phyloP scores from a whole-genome alignment of 1,284 basidiomycete species.

The Laetiporus sulphureus region DNA sequence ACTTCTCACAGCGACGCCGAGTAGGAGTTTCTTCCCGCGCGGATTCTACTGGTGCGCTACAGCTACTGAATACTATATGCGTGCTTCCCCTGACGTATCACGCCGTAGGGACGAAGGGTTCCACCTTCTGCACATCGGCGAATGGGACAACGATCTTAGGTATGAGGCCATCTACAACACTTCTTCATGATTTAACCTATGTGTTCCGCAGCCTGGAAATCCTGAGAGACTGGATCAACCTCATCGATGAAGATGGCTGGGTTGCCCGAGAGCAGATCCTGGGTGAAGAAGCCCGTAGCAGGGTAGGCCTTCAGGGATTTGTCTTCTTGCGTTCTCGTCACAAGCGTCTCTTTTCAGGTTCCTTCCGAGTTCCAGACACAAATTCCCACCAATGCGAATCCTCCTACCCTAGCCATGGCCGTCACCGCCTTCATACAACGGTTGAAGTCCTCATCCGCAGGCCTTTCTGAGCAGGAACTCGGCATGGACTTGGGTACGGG shows the following conservation, averaged over 20 bases:
- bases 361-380: constrained; percentile 88
- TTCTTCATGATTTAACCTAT: background rate
- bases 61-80: no score
- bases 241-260: constrained; percentile 93
- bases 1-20: constrained; percentile 89
- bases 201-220: constrained; percentile 65
- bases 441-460: constrained; percentile 41
- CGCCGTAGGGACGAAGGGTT: constrained; percentile 86
- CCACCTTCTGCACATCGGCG: constrained; percentile 84
- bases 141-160: constrained; percentile 91
- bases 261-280: constrained; percentile 93
- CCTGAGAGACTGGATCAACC: constrained; percentile 80
- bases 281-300: constrained; percentile 91
- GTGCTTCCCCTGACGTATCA: constrained; percentile 1
- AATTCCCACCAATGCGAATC: constrained; percentile 90
- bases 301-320: constrained; percentile 45
- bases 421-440: constrained; percentile 83
- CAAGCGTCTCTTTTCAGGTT: no score
- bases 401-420: constrained; percentile 89
- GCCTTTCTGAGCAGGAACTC: constrained; percentile 52
- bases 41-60: constrained; percentile 99
- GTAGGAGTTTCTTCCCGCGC: constrained; percentile 91
- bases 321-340: no score
- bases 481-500: constrained; percentile 47
- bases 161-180: constrained; percentile 19